phyloP scores from a whole-genome alignment of 345 rosid species.

The Eucalyptus virginea region DNA sequence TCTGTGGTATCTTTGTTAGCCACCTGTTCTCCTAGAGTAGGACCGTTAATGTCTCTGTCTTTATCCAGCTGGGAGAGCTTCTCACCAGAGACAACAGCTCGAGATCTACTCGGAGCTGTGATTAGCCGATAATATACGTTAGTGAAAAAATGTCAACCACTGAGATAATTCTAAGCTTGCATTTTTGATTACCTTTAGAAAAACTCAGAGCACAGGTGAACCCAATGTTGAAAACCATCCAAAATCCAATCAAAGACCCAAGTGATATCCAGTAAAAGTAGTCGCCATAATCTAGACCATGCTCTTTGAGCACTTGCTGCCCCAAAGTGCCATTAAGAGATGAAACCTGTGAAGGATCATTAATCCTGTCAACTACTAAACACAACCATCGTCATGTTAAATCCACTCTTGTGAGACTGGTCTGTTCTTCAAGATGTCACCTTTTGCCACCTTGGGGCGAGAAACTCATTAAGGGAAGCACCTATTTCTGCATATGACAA shows the following conservation, averaged over 20 bases:
- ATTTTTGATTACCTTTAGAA: constrained; percentile 1
- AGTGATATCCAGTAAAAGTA: constrained; percentile 26
- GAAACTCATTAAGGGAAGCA: constrained; percentile 31
- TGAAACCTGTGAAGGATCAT: constrained; percentile 14
- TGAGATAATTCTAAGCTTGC: neutral
- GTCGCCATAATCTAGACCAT: constrained; percentile 15
- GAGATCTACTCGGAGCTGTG: constrained; percentile 24
- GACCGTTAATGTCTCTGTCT: neutral
- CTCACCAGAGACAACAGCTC: constrained; percentile 5
- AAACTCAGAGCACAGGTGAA: constrained; percentile 19
- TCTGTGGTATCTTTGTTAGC: neutral
- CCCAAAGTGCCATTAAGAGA: constrained; percentile 15
- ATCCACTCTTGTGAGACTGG: neutral
- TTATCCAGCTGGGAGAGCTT: neutral
- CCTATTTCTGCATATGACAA: constrained; percentile 34
- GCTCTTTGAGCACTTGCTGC: constrained; percentile 4
- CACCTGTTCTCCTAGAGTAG: neutral
- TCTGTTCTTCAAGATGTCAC: neutral
- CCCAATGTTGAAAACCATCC: constrained; percentile 19
- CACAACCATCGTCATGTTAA: neutral
- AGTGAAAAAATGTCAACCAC: neutral
- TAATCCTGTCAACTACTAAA: neutral
- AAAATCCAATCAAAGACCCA: constrained; percentile 22
- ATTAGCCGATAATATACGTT: neutral
- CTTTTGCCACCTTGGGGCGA: constrained; percentile 44